Base-by-base conservation (phyloP, 1,284 basidiomycete species). In the Irpex sp. region DNA sequence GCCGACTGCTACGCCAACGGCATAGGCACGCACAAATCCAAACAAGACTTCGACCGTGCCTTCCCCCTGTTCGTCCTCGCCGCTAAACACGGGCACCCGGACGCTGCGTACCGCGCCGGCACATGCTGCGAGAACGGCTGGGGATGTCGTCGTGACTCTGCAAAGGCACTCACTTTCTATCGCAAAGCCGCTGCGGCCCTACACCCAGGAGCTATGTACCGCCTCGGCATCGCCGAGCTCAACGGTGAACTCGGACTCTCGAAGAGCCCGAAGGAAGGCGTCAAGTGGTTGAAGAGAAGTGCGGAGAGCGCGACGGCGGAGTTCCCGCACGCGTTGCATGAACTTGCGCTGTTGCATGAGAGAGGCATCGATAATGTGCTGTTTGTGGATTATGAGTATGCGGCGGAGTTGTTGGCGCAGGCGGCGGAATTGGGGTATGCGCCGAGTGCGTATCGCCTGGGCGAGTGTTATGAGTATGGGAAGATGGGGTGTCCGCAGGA, bases 401-500 rank as follows among this genome's bases (percentile, higher is more conserved):
- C 95, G 0, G 90, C 92, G 9, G 96, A 99, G 76, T 82, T 99
- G 12, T 79, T 99, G 47, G 96, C 97, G 0, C 93, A 97, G 73
- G 96, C 95, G 19, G 88, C 93, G 0, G 96, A 99, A 76, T 82
- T 99, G 56, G 95, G 95, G 10, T 98, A 98, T 75, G 94, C 96
- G 6, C 94, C 96, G 2, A 94, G 91, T 69, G 96, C 96, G 52
- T 95, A 96, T 78, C 89, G 95, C 68, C 79, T 99, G 61, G 96
- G 96, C 52, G 96, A 99, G 77, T 98, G 96, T 76, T 99, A 99
- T 75, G 96, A 99, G 79, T 99, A 98, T 76, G 97, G 96, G 48
- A 95, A 95, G 80, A 92, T 98, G 88, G 95, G 94, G 14, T 99
- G 96, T 71, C 96, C 96, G n/a, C 92, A 96, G 72, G 96, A 99